Percentiles rank a stretch among this genome's conserved stretches.
phyloP scores from a whole-genome alignment of 768 basidiomycete species.

The Amanita molliuscula region DNA sequence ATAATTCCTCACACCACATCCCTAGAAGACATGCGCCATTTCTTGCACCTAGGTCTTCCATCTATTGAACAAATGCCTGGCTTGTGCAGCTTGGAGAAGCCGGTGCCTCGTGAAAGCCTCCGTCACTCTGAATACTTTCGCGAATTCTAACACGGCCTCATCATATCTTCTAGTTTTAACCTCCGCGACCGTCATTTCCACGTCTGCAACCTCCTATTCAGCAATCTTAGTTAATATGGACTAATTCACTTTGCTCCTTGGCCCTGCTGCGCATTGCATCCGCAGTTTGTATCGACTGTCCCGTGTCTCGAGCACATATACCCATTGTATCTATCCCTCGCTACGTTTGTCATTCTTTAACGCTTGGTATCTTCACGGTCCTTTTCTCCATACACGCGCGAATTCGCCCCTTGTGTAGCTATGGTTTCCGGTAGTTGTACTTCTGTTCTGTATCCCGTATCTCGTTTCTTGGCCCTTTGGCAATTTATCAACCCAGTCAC shows the following conservation, averaged over 20 bases:
- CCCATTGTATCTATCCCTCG: slow-evolving; percentile 4
- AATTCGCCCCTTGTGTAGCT: slow-evolving; percentile 8
- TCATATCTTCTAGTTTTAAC: too few relatives aligned
- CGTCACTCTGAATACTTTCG: slow-evolving; percentile 62
- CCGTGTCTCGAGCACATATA: not conserved
- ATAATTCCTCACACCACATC: slow-evolving; percentile 78
- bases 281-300: slow-evolving; percentile 4
- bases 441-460: not conserved
- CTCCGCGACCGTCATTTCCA: not conserved
- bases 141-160: slow-evolving; percentile 71
- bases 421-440: slow-evolving; percentile 1
- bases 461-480: not conserved
- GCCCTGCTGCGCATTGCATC: not conserved
- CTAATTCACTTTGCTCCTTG: not conserved
- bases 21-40: slow-evolving; percentile 79
- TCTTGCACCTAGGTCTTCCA: slow-evolving; percentile 72
- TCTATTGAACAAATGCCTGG: slow-evolving; percentile 73
- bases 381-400: slow-evolving; percentile 2
- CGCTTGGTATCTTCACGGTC: not conserved
- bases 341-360: not conserved
- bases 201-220: slow-evolving; percentile 6
- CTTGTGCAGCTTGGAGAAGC: slow-evolving; percentile 52
- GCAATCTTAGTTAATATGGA: slow-evolving; percentile 1
- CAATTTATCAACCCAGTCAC: not conserved
- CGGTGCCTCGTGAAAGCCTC: slow-evolving; percentile 49